Base-by-base conservation (phyloP, 352 stramenopile species). In the Phytophthora niederhauseri region DNA sequence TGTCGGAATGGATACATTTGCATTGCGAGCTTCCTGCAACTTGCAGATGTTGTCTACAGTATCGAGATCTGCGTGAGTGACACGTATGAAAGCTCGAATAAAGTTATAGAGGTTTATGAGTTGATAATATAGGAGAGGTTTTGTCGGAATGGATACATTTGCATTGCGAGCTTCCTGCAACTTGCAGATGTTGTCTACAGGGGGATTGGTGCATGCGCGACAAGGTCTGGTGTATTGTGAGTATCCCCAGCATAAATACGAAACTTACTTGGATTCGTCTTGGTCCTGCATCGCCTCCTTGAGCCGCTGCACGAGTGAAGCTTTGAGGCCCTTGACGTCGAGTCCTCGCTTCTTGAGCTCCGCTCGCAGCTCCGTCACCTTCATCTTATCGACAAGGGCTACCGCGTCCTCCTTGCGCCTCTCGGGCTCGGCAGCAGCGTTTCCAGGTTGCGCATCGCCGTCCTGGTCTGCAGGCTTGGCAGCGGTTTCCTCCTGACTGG, bases 301-400 rank as follows among this genome's bases (percentile, higher is more conserved):
- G 14, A 94, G 80, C 5, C 86, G 81, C 64, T 90, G 69, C 50
- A 90, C 68, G 7, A 94, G 76, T 57, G 59, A 76, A 22, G 75
- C 73, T 69, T 94, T 94, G 26, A 93, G 76, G 1, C 86, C 86
- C 61, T 92, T 92, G 3, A 73, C 82, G 64, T 93, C 84, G 4
- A 94, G 75, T 8, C 84, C 82, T 57, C 86, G 77, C 72, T 82
- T 82, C 68, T 92, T 91, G 14, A 94, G 76, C 64, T 90, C 66
- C 14, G 85, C 72, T 19, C 80, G 75, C 28, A 94, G 70, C 51
- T 93, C 84, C 1, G 78, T 70, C 34, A 94, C 86, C 11, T 80
- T 80, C 63, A 94, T 65, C 64, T 87, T 89, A 41, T 66, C 69
- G 14, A 89, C 60, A 61, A 80, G 46, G 1, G 72, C 64, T 7